Evolutionary conservation across 305 asterid genomes (phyloP), one percentile per base, ranked within the genome.

Genomic region (Fraxinus latifolia): DNA sequence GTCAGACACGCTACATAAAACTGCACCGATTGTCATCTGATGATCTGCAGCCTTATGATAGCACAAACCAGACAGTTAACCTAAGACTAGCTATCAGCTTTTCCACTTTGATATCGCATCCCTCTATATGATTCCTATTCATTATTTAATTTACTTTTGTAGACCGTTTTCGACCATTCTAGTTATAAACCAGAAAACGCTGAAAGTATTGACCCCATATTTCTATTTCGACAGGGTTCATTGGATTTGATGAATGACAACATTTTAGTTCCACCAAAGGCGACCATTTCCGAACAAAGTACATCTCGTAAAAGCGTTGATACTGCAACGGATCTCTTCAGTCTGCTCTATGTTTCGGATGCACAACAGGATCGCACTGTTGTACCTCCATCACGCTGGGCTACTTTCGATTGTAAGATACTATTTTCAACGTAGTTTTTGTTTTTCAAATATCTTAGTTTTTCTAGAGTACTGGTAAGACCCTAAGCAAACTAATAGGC

Each of bases 361-460:
- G 83, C 83, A 37, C 86, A 89, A 70, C 94, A 89, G 76, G 95
- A 92, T 44, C 96, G 95, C 17, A 73, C 89, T 4, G 90, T 95
- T 74, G 99, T 93, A 68, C 98, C 97, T 85, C 97, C 97, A 36
- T 91, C 98, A 31, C 94, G 95, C 68, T 95, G 99, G 99, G 97
- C 99, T 62, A 93, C 99, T 37, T 95, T 95, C 75, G 97, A 94
- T 80, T 95, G 98, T 95, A 90, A 90, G 97, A 79, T 78, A 27
- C 53, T 77, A 15, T 58, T 36, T 71, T 44, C 42, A 37, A 32
- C 72, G 37, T 53, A 9, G 42, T 19, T 74, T 33, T 21, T 15
- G 47, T 84, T 34, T 5, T 5, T 34, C 1, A 8, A 39, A 8
- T 39, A 79, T 25, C 70, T 68, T 36, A 15, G 25, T 12, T 44